phyloP scores from a whole-genome alignment of 1,284 basidiomycete species.

The Butyriboletus appendiculatus region DNA sequence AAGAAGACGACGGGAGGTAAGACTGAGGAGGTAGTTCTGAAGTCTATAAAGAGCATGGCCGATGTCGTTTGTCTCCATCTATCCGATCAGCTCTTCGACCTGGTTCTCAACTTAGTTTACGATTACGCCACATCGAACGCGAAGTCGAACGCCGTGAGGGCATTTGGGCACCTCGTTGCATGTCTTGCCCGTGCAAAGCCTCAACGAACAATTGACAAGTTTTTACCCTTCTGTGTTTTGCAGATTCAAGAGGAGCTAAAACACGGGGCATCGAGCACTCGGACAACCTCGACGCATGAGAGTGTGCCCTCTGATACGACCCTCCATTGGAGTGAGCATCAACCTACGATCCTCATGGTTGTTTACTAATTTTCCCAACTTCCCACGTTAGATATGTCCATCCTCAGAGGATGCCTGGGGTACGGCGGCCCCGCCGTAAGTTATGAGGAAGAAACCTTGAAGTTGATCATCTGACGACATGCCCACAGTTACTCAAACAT shows the following conservation, averaged over 20 bases:
- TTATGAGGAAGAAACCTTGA: conserved; percentile 1
- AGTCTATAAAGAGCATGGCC: conserved; percentile 80
- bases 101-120: conserved; percentile 82
- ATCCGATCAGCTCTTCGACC: conserved; percentile 85
- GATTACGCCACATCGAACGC: conserved; percentile 87
- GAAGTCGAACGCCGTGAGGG: conserved; percentile 87
- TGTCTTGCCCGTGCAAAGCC: conserved; percentile 85
- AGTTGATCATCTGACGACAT: conserved; percentile 2
- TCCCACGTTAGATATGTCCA: conserved; percentile 60
- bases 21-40: conserved; percentile 82
- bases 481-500: conserved; percentile 65
- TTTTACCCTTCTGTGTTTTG: conserved; percentile 79
- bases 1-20: conserved; percentile 84
- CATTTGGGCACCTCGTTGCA: conserved; percentile 87
- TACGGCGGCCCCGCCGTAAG: conserved; percentile 67
- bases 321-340: conserved; percentile 86
- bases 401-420: conserved; percentile 77
- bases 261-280: conserved; percentile 88
- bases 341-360: conserved; percentile 4
- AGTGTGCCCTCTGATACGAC: conserved; percentile 89
- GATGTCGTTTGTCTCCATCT: conserved; percentile 89
- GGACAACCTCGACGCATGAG: conserved; percentile 85
- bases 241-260: conserved; percentile 87
- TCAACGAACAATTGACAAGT: conserved; percentile 75
- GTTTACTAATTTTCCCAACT: conserved; percentile 7